phyloP scores from a whole-genome alignment of 2,329 filamentous ascomycete species.

The Trichoderma polysporum region DNA sequence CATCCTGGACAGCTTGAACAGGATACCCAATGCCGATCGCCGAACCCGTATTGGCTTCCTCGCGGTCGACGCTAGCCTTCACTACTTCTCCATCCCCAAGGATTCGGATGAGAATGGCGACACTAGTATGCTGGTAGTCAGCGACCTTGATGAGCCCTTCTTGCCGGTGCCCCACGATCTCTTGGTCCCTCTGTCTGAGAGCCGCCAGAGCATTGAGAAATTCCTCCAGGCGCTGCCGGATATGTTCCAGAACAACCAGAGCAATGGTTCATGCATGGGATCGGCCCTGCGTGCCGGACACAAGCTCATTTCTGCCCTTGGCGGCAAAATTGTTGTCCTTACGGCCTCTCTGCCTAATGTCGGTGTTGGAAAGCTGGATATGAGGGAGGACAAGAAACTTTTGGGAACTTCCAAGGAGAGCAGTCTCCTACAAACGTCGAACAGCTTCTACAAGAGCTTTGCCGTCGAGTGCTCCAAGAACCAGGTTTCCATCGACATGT shows the following conservation, averaged over 20 bases:
- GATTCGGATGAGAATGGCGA: conserved; percentile 83
- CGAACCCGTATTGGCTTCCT: conserved; percentile 92
- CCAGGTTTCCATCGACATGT: conserved; percentile 98
- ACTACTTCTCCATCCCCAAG: conserved; percentile 93
- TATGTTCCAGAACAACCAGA: conserved; percentile 97
- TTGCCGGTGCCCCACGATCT: conserved; percentile 90
- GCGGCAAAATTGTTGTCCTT: conserved; percentile 91
- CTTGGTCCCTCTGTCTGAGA: conserved; percentile 84
- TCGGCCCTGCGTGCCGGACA: conserved; percentile 90
- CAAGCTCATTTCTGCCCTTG: conserved; percentile 90
- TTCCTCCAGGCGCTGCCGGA: conserved; percentile 88
- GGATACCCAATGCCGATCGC: conserved; percentile 97
- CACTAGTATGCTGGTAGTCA: conserved; percentile 88
- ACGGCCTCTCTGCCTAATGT: conserved; percentile 88
- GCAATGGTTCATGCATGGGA: conserved; percentile 88
- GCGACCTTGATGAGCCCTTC: conserved; percentile 94
- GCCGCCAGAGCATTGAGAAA: conserved; percentile 83
- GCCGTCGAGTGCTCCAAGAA: conserved; percentile 99
- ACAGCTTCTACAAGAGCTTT: conserved; percentile 98
- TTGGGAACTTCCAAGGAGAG: conserved; percentile 93
- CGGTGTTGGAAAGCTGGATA: conserved; percentile 84
- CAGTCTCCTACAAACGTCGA: conserved; percentile 81
- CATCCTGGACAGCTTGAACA: conserved; percentile 89
- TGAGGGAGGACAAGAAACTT: conserved; percentile 94
- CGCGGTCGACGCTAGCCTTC: conserved; percentile 88